Base-by-base conservation (phyloP, 352 stramenopile species). In the Pythium dissimile region DNA sequence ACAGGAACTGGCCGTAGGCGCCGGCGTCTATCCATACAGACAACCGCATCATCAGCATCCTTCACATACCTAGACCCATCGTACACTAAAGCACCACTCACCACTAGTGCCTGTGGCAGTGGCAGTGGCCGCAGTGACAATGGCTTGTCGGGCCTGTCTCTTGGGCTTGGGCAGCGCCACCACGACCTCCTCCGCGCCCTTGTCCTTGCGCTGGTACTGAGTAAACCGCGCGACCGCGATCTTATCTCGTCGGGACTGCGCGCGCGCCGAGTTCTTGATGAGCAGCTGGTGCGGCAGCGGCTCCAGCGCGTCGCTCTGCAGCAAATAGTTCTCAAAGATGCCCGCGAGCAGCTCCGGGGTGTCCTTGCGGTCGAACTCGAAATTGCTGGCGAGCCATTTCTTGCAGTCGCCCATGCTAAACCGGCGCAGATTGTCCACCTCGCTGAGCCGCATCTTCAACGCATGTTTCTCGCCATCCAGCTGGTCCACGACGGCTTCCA, bases 361-460 rank as follows among this genome's bases (percentile, higher is more conserved):
- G 62, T 84, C 74, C 38, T 77, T 77, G 38, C 75, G 72, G 48
- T 84, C 75, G 45, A 84, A 84, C 28, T 81, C 74, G 60, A 67
- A 84, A 59, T 84, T 84, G 51, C 41, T 54, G 13, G 59, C 54
- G 32, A 84, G 64, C 74, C 74, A 84, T 42, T 75, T 75, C 46
- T 75, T 72, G 64, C 74, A 84, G 46, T 84, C 64, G 0, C 37
- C 59, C 23, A 72, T 35, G 38, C 67, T 62, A 42, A 84, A 84
- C 53, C 63, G 59, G 26, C 68, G 60, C 26, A 64, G 57, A 49
- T 71, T 80, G 43, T 76, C 49, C 20, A 78, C 47, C 32, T 77
- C 63, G 43, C 77, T 75, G 23, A 84, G 66, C 30, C 72, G 72
- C 59, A 69, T 68, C 43, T 71, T 68, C 26, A 84, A 67, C 16